Percentiles rank a stretch among this genome's conserved stretches.
phyloP scores from a whole-genome alignment of 2,329 filamentous ascomycete genomes.

The Raffaelea albimanens region DNA sequence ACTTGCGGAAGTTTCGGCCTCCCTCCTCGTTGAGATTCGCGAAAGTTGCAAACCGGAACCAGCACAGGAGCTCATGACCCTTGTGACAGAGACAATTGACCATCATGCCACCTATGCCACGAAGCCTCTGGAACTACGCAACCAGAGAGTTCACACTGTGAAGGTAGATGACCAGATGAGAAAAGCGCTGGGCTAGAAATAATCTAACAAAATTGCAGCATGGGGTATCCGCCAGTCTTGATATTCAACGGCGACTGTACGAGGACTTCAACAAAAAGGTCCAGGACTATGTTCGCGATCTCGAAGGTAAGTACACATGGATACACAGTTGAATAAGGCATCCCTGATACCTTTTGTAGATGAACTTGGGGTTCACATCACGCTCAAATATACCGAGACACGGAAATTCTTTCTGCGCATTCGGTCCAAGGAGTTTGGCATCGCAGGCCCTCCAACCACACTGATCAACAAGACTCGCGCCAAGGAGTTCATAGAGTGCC shows the following conservation, averaged over 20 bases:
- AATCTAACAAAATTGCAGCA: not conserved
- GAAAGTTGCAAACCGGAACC: constrained; percentile 58
- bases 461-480: constrained; percentile 71
- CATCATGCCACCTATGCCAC: constrained; percentile 70
- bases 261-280: constrained; percentile 76
- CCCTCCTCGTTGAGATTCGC: constrained; percentile 58
- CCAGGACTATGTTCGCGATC: constrained; percentile 39
- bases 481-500: constrained; percentile 73
- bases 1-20: constrained; percentile 53
- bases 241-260: constrained; percentile 58
- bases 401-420: constrained; percentile 75
- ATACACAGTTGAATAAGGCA: too few species aligned
- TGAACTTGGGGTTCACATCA: constrained; percentile 4
- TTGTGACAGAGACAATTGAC: constrained; percentile 67
- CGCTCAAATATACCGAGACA: constrained; percentile 63
- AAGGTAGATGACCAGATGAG: constrained; percentile 49
- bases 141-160: constrained; percentile 84
- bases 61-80: constrained; percentile 47
- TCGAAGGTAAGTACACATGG: constrained; percentile 47
- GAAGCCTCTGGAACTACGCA: constrained; percentile 73
- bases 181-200: not conserved
- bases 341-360: too few species aligned
- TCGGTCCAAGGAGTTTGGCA: constrained; percentile 50
- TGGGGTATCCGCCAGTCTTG: constrained; percentile 8
- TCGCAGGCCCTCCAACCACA: constrained; percentile 22